Conservation (phyloP, 208 protist genomes). For the Trypanosoma vivax region DNA sequence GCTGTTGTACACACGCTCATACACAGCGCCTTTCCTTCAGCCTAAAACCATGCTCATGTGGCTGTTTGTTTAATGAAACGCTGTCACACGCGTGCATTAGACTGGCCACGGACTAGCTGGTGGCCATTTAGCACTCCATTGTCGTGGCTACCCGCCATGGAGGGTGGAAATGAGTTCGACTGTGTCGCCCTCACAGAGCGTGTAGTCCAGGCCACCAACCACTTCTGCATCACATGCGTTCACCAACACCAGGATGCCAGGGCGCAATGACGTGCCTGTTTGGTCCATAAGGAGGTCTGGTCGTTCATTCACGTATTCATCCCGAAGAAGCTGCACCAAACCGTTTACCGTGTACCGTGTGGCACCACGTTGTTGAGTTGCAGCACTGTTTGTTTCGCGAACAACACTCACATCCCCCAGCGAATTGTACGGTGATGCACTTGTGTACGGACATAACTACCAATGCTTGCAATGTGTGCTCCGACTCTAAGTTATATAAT, state of each 20-base stretch:
- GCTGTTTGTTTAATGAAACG: no score
- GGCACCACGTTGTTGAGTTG: conserved; percentile 30
- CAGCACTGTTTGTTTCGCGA: conserved; percentile 43
- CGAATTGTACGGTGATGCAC: conserved; percentile 42
- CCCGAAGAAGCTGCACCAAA: conserved; percentile 50
- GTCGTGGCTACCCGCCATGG: conserved; percentile 77
- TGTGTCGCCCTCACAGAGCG: conserved; percentile 74
- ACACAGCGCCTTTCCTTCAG: no score
- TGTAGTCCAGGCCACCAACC: conserved; percentile 73
- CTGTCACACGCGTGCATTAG: no score
- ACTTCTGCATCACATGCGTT: conserved; percentile 92
- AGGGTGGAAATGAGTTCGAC: conserved; percentile 93
- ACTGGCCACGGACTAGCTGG: no score
- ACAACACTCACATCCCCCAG: conserved; percentile 81
- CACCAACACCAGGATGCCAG: conserved; percentile 91
- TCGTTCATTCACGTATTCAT: conserved; percentile 52
- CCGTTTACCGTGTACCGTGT: conserved; percentile 29
- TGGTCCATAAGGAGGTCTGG: conserved; percentile 74
- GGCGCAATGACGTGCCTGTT: conserved; percentile 53
- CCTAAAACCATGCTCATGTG: no score
- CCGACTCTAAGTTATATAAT: background rate
- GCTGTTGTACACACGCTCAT: no score
- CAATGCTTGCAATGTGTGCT: background rate
- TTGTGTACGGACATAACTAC: conserved; percentile 12
- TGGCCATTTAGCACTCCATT: background rate